Conservation (phyloP, 805 yeast genomes). For the Starmerella apicola region DNA sequence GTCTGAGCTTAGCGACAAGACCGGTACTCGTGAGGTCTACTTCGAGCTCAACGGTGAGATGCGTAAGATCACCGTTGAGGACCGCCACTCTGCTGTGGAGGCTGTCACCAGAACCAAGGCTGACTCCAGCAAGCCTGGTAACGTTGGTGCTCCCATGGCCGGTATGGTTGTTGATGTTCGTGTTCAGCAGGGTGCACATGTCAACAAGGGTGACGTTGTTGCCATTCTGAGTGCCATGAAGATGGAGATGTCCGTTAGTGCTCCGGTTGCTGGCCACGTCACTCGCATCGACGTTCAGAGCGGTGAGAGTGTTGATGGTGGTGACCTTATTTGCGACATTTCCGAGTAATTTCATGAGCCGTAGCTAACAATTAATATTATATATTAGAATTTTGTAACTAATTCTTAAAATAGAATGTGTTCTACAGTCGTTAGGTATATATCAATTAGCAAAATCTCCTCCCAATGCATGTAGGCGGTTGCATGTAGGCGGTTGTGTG, state of each 20-base stretch:
- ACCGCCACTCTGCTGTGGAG: constrained; percentile 76
- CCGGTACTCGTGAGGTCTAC: constrained; percentile 91
- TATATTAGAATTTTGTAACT: background rate
- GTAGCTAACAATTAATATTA: background rate
- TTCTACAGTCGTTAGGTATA: too few species aligned
- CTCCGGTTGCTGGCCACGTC: constrained; percentile 78
- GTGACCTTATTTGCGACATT: constrained; percentile 65
- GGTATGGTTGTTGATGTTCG: constrained; percentile 95
- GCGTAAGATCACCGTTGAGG: constrained; percentile 88
- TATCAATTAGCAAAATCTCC: too few species aligned
- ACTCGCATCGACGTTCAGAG: constrained; percentile 66
- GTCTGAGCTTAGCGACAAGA: constrained; percentile 72
- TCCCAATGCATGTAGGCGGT: too few species aligned
- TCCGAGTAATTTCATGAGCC: constrained; percentile 6
- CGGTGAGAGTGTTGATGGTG: constrained; percentile 92
- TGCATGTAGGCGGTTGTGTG: too few species aligned
- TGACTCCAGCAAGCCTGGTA: constrained; percentile 71
- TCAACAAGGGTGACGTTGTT: constrained; percentile 91
- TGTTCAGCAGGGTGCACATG: constrained; percentile 74
- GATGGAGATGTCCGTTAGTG: constrained; percentile 98
- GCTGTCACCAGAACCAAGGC: constrained; percentile 83
- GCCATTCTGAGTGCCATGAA: constrained; percentile 96
- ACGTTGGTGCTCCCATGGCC: constrained; percentile 98
- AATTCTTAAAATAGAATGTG: background rate
- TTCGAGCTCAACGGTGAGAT: constrained; percentile 97